Evolutionary conservation across 495 filamentous ascomycete species (phyloP).

Genomic region (Penicillium turbatum): DNA sequence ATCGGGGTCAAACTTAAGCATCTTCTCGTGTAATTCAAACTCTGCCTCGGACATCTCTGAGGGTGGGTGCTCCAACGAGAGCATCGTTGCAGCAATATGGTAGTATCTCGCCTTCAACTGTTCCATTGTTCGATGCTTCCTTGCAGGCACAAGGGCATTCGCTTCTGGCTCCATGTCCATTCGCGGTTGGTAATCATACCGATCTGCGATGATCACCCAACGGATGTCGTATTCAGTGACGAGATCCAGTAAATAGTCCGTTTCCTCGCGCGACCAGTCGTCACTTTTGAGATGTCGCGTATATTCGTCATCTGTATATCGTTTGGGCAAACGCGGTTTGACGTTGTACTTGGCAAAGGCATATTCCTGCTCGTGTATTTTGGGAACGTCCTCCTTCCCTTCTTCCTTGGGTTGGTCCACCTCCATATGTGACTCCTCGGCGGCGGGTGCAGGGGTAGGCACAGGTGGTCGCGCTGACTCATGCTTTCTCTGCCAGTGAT

Average conservation of each 20-base stretch:
- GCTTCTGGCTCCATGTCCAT: constrained; percentile 36
- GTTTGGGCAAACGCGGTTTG: constrained; percentile 60
- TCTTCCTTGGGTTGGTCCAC: constrained; percentile 30
- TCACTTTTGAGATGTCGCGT: constrained; percentile 62
- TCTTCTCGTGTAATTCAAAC: constrained; percentile 73
- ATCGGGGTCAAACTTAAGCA: constrained; percentile 76
- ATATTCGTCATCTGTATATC: constrained; percentile 84
- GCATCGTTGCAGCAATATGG: constrained; percentile 73
- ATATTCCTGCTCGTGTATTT: constrained; percentile 36
- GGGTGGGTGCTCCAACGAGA: constrained; percentile 75
- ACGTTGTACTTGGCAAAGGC: constrained; percentile 79
- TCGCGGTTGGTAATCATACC: constrained; percentile 71
- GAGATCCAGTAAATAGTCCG: constrained; percentile 77
- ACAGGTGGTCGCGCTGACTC: constrained; percentile 35
- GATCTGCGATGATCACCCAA: constrained; percentile 89
- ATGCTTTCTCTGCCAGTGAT: constrained; percentile 59
- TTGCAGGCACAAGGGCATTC: constrained; percentile 40
- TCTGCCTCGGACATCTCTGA: constrained; percentile 82
- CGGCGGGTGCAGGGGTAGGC: constrained; percentile 11
- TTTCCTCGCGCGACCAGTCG: constrained; percentile 88
- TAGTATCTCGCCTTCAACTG: constrained; percentile 93
- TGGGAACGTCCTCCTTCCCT: constrained; percentile 33
- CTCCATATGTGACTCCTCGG: constrained; percentile 42
- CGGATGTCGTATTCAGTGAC: constrained; percentile 74
- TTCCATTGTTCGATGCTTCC: constrained; percentile 64